Evolutionary conservation across 2,329 filamentous ascomycete species (phyloP).

Genomic region (Diaporthe citriasiana): DNA sequence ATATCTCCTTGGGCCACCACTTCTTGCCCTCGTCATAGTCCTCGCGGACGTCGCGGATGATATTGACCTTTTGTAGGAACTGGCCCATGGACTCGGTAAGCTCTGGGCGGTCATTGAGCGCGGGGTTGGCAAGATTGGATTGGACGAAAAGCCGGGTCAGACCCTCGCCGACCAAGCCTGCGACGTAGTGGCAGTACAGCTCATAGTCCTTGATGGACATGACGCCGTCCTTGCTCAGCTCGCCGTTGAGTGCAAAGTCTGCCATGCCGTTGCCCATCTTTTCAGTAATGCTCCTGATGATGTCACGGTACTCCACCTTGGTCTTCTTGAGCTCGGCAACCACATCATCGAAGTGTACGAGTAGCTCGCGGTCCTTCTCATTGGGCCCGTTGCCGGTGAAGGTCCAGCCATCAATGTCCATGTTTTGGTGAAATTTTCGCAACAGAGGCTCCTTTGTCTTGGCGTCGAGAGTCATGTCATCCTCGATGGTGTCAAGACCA

Average conservation of each 20-base stretch:
- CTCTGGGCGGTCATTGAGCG: slow-evolving; percentile 81
- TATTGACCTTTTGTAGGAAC: slow-evolving; percentile 98
- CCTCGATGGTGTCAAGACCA: slow-evolving; percentile 97
- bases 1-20: slow-evolving; percentile 97
- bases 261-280: slow-evolving; percentile 99
- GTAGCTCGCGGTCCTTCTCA: slow-evolving; percentile 93
- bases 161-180: slow-evolving; percentile 97
- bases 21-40: slow-evolving; percentile 88
- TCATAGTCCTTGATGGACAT: slow-evolving; percentile 91
- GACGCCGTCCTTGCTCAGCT: slow-evolving; percentile 83
- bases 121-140: slow-evolving; percentile 87
- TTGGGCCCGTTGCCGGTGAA: slow-evolving; percentile 88
- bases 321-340: slow-evolving; percentile 89
- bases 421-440: slow-evolving; percentile 82
- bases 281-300: slow-evolving; percentile 92
- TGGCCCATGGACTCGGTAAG: slow-evolving; percentile 97
- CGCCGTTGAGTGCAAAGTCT: slow-evolving; percentile 89
- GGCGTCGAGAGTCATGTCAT: slow-evolving; percentile 93
- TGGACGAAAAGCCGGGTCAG: slow-evolving; percentile 91
- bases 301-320: slow-evolving; percentile 85
- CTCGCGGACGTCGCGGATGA: slow-evolving; percentile 95
- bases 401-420: slow-evolving; percentile 90
- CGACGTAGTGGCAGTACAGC: slow-evolving; percentile 97
- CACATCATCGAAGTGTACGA: slow-evolving; percentile 92
- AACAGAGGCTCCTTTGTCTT: slow-evolving; percentile 88